Base-by-base conservation (phyloP, 306 rosid species). In the Alnus glutinosa region DNA sequence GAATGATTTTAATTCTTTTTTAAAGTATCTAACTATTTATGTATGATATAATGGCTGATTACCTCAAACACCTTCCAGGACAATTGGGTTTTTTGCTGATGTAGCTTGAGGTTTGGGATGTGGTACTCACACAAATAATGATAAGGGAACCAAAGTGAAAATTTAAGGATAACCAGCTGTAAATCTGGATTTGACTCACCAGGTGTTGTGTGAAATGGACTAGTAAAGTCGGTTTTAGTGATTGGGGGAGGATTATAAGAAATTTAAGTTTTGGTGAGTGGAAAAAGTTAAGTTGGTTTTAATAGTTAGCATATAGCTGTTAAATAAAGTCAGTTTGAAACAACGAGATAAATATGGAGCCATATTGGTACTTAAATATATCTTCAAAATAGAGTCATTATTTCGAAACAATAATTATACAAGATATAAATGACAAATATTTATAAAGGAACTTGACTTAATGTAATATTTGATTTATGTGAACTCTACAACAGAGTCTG, bases 101-200 rank as follows among this genome's bases (percentile, higher is more conserved):
- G 52, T 54, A 66, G 30, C 19, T 78, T 44, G 18, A 70, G 42
- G 47, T 62, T 12, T 15, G 9, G n/a, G 42, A 64, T 77, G 51
- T 13, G 47, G 57, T 23, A 68, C 18, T 34, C 42, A 15, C 34
- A 68, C 19, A 14, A 42, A 16, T 54, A 78, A 39, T 64, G 32
- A 32, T 37, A 42, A 32, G 10, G 63, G 51, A 50, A 58, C 80
- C 10, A 52, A 37, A 66, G 14, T 59, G n/a, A 13, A 52, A 13
- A 18, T 52, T 14, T 39, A 9, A 68, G 23, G 50, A 12, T 9
- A 12, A 8, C 47, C 7, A 28, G 57, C 57, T 30, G 19, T 37
- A 54, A 52, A 23, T 48, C 49, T 62, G 42, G 72, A 15, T 68
- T 68, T 61, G 67, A 61, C 37, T 58, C 66, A 58, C 36, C 30